These are phyloP conservation scores for Leishmania aethiopica DNA, from an alignment of 208 protist genomes.

Conservation along the genomic window DNA sequence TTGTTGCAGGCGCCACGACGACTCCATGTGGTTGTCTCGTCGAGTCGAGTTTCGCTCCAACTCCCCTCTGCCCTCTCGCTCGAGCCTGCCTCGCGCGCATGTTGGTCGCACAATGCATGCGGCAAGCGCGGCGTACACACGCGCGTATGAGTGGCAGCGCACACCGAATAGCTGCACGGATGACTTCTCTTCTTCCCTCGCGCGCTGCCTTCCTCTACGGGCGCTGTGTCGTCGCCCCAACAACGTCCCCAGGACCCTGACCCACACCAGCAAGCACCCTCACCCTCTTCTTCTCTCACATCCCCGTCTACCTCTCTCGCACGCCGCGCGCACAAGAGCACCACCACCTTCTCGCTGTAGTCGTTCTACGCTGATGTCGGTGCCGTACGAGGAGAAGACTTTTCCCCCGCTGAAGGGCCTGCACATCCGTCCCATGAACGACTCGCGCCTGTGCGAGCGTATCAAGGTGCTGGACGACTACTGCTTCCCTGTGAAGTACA, in stretches of 20 bases:
- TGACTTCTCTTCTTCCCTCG: neutral
- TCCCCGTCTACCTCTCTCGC: neutral
- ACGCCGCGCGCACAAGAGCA: neutral
- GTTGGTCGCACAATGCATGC: neutral
- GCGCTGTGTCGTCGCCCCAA: neutral
- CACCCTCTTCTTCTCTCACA: neutral
- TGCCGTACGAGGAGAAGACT: slow-evolving; percentile 30
- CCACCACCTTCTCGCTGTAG: neutral
- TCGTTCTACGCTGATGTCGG: slow-evolving; percentile 3
- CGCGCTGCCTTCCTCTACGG: neutral
- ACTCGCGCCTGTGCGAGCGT: slow-evolving; percentile 72
- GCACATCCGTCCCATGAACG: slow-evolving; percentile 61
- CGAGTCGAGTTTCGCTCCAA: neutral
- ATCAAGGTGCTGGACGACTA: slow-evolving; percentile 80
- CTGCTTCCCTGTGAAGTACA: slow-evolving; percentile 85
- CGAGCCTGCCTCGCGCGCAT: neutral
- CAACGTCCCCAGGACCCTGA: neutral
- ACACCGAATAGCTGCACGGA: no score
- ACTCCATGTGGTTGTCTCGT: neutral
- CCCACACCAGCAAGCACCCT: neutral
- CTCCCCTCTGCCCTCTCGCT: neutral
- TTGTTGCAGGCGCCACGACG: neutral
- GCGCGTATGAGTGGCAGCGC: neutral
- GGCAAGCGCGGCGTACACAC: neutral
- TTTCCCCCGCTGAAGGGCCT: slow-evolving; percentile 62